Evolutionary conservation across 441 rosid genomes (phyloP), one percentile per base, ranked within the genome.

Genomic region (Populus tomentosa): DNA sequence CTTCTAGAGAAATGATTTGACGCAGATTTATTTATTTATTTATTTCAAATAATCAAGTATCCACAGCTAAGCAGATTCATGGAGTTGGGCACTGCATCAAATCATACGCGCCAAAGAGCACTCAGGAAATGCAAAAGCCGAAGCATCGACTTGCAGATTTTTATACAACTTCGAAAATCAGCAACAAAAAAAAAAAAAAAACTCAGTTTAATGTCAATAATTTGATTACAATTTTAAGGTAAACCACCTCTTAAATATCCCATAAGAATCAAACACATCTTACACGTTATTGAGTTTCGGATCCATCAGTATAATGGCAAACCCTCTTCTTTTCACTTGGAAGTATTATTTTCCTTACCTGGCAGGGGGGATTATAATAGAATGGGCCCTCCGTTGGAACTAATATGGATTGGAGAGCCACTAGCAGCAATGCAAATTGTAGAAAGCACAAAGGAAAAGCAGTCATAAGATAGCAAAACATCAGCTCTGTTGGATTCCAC

Each of bases 401-500:
- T 0, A 73, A 35, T 59, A 35, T 30, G 32, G 32, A 59, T 36
- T 11, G 70, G 36, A 36, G 32, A 53, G 36, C 69, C 0, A 14
- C 32, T 23, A 18, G 0, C 0, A 40, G 33, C 32, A 62, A 36
- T 36, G 14, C 21, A 38, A 35, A 36, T 36, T 10, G 18, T 23
- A 67, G 16, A 7, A 1, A 21, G 3, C 62, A 63, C 66, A 23
- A 7, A 24, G 42, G 18, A 14, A 40, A 28, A 61, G 53, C 14
- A 53, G 38, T 40, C 23, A 7, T 13, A 67, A 5, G 11, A 40
- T 11, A 13, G 62, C 18, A 64, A 20, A 61, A 4, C 9, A 24
- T 81, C 75, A 91, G 75, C 82, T 85, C 81, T 82, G 77, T 72
- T 83, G 87, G 82, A 86, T 87, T 72, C 99, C 98, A 71, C 94